Conservation (phyloP, 2,329 filamentous ascomycete species). For the Chaetomiaceae sp. region DNA sequence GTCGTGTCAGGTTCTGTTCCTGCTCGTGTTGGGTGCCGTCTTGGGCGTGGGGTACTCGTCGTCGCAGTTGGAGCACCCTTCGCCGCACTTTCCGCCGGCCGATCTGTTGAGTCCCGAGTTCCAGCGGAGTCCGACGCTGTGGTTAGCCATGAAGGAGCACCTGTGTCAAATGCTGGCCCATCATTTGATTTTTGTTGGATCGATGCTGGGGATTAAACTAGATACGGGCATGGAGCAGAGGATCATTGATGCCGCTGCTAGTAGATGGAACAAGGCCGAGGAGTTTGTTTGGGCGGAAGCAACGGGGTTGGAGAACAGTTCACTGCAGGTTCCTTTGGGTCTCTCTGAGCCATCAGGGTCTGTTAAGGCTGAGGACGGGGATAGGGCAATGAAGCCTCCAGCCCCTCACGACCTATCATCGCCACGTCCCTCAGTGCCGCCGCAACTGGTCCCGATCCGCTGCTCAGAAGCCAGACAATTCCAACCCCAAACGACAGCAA, state of each 20-base stretch:
- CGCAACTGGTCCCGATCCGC: constrained; percentile 23
- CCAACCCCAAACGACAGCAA: constrained; percentile 14
- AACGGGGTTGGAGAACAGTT: neutral
- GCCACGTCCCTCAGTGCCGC: neutral
- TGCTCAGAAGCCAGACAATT: constrained; percentile 21
- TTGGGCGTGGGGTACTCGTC: constrained; percentile 30
- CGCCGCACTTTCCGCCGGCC: constrained; percentile 19
- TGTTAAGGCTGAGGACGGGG: neutral
- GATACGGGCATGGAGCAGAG: constrained; percentile 30
- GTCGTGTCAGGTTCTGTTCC: constrained; percentile 29
- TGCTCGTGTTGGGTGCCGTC: constrained; percentile 30
- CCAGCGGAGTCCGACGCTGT: constrained; percentile 32
- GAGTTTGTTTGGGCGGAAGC: constrained; percentile 28
- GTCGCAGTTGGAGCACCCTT: constrained; percentile 16
- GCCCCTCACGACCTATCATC: neutral
- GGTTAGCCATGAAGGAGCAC: constrained; percentile 33
- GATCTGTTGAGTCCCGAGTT: constrained; percentile 26
- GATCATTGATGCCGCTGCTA: constrained; percentile 30
- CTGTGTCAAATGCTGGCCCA: constrained; percentile 33
- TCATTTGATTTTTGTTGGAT: constrained; percentile 31
- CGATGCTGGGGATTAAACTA: constrained; percentile 30
- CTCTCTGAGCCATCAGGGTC: neutral
- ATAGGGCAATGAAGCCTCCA: neutral
- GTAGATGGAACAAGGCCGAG: constrained; percentile 32
- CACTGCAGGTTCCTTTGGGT: neutral